phyloP scores from a whole-genome alignment of 164 flowering plant species.

The Malania oleifera region DNA sequence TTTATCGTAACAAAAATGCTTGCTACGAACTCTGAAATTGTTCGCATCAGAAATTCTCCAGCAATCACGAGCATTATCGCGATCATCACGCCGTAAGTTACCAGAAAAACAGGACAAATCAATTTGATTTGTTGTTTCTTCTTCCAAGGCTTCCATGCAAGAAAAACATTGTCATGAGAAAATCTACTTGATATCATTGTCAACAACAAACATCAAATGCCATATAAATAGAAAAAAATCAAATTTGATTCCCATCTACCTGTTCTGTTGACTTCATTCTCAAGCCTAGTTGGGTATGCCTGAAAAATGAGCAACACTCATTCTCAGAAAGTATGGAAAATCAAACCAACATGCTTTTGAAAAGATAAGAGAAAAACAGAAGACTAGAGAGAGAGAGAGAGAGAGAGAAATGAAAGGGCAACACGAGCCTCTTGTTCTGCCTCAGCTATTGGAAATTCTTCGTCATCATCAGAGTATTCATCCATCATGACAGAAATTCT shows the following conservation, averaged over 20 bases:
- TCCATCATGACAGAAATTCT: slow-evolving; percentile 77
- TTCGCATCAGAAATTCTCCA: slow-evolving; percentile 92
- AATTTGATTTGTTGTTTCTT: slow-evolving; percentile 54
- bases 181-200: slow-evolving; percentile 2
- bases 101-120: slow-evolving; percentile 87
- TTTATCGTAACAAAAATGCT: slow-evolving; percentile 69
- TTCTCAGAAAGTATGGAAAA: slow-evolving; percentile 2
- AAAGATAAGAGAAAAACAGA: too few relatives aligned
- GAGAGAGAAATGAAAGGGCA: not conserved
- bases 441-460: slow-evolving; percentile 73
- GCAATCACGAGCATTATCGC: slow-evolving; percentile 80
- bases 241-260: slow-evolving; percentile 37
- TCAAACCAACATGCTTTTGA: not conserved
- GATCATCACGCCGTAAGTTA: slow-evolving; percentile 67
- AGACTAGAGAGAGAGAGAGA: not conserved
- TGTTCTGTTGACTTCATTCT: slow-evolving; percentile 45
- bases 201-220: not conserved
- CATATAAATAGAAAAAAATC: not conserved
- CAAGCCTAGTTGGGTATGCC: slow-evolving; percentile 37
- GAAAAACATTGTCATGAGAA: slow-evolving; percentile 5
- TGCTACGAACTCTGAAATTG: slow-evolving; percentile 94
- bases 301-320: slow-evolving; percentile 26
- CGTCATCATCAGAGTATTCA: slow-evolving; percentile 95
- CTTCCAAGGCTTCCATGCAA: slow-evolving; percentile 48
- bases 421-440: slow-evolving; percentile 68